Percentiles rank a stretch among this genome's conserved stretches.
These are phyloP conservation scores for Globisporangium nodosum DNA, from an alignment of 352 stramenopile species.

Conservation along the genomic window DNA sequence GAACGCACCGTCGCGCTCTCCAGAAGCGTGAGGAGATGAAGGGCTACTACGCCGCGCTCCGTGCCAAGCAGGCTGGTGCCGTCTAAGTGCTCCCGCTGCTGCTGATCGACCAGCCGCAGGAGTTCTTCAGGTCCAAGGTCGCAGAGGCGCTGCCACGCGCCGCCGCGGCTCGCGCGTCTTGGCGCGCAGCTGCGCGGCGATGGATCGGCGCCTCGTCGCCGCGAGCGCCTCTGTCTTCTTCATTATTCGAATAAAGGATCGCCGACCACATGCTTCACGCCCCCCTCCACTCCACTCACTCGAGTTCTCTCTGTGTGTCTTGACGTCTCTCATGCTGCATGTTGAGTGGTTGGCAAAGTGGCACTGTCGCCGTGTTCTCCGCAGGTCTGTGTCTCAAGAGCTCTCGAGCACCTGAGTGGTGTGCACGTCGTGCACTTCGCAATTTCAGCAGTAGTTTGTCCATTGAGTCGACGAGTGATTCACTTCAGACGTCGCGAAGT, in stretches of 20 bases:
- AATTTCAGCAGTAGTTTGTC: not conserved
- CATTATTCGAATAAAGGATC: slow-evolving; percentile 23
- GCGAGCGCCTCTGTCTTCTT: slow-evolving; percentile 22
- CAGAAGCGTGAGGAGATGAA: slow-evolving; percentile 99
- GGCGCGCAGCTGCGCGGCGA: slow-evolving; percentile 9
- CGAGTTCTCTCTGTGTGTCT: no score
- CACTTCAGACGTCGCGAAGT: no score
- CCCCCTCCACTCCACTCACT: no score
- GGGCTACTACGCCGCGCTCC: slow-evolving; percentile 94
- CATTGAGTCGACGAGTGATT: not conserved
- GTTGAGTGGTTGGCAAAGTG: no score
- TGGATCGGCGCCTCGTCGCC: slow-evolving; percentile 4
- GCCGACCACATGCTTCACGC: slow-evolving; percentile 32
- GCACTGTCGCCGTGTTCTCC: no score
- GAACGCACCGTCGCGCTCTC: slow-evolving; percentile 96
- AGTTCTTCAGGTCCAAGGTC: slow-evolving; percentile 39
- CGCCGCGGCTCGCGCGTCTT: slow-evolving; percentile 2
- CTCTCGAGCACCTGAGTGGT: no score
- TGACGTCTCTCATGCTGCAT: no score
- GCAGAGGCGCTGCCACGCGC: slow-evolving; percentile 6
- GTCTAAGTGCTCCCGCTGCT: slow-evolving; percentile 30
- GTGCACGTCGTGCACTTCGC: no score
- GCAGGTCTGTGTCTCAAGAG: no score
- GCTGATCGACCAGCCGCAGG: slow-evolving; percentile 11
- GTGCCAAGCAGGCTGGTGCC: slow-evolving; percentile 90